These are phyloP conservation scores for Sporisorium sorghi DNA, from an alignment of 1,284 basidiomycete species.

Conservation along the genomic window DNA sequence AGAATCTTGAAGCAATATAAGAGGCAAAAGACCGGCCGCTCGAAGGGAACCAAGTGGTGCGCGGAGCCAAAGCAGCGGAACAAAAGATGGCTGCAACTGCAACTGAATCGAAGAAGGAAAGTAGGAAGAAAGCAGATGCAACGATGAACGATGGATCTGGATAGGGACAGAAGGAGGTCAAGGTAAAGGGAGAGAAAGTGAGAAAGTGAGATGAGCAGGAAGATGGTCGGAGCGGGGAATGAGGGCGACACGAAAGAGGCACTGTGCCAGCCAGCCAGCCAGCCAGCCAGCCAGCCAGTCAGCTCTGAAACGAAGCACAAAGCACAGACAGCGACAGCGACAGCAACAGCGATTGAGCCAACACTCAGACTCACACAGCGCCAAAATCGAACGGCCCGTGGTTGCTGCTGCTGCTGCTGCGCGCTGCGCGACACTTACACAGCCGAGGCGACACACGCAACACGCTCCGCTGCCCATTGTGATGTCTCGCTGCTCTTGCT, in stretches of 20 bases:
- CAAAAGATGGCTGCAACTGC: neutral
- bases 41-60: neutral
- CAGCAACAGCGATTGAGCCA: neutral
- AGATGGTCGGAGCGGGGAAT: slow-evolving; percentile 10
- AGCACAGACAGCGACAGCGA: neutral
- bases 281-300: neutral
- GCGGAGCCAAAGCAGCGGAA: slow-evolving; percentile 1
- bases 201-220: neutral
- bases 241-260: slow-evolving; percentile 1
- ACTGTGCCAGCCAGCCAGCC: neutral
- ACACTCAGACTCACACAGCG: neutral
- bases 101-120: neutral
- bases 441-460: slow-evolving; percentile 10
- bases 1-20: neutral
- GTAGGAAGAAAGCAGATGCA: neutral
- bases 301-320: neutral
- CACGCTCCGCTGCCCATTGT: neutral
- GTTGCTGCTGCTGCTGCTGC: neutral
- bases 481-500: neutral
- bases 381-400: too few relatives aligned
- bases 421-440: slow-evolving; percentile 2
- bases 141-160: slow-evolving; percentile 4
- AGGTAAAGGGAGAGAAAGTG: neutral
- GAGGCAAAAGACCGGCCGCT: neutral
- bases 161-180: neutral